A percentile compares a stretch with the other conserved stretches of the same genome.
These are phyloP conservation scores for Insectozyma bohioensis DNA, from an alignment of 1,139 yeast genomes.

Conservation along the genomic window DNA sequence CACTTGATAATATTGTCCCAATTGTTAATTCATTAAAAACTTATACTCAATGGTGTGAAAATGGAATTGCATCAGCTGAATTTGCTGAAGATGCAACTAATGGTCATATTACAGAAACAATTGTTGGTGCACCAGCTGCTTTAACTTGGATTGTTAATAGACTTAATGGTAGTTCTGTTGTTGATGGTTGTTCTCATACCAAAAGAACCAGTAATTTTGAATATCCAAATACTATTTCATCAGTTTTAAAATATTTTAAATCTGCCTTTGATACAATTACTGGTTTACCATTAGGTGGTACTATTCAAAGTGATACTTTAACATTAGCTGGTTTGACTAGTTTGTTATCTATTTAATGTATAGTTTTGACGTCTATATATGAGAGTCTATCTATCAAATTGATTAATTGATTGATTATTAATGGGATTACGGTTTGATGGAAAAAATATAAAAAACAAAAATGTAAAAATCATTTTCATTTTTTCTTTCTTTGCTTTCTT, in stretches of 20 bases:
- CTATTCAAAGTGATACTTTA: too few species aligned
- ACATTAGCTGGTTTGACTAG: too few species aligned
- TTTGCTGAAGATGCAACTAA: constrained; percentile 24
- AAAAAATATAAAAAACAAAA: too few species aligned
- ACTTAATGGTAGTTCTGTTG: constrained; percentile 22
- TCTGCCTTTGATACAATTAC: constrained; percentile 3
- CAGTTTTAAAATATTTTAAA: constrained; percentile 7
- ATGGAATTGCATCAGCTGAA: constrained; percentile 30
- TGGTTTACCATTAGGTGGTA: constrained; percentile 7
- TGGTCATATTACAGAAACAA: constrained; percentile 27
- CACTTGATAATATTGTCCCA: constrained; percentile 30
- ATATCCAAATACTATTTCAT: constrained; percentile 18
- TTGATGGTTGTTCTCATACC: constrained; percentile 27
- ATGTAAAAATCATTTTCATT: too few species aligned
- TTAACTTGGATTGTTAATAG: constrained; percentile 25
- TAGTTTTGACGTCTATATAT: too few species aligned
- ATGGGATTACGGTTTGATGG: too few species aligned
- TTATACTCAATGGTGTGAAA: constrained; percentile 32
- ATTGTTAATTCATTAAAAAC: constrained; percentile 23
- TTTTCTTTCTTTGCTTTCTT: too few species aligned
- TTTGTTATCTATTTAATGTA: too few species aligned
- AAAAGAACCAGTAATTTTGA: constrained; percentile 22
- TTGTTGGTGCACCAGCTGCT: constrained; percentile 32
- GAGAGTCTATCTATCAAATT: too few species aligned
- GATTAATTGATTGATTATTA: too few species aligned